Evolutionary conservation across 164 flowering plant genomes (phyloP).

Genomic region (Echeveria elegans): DNA sequence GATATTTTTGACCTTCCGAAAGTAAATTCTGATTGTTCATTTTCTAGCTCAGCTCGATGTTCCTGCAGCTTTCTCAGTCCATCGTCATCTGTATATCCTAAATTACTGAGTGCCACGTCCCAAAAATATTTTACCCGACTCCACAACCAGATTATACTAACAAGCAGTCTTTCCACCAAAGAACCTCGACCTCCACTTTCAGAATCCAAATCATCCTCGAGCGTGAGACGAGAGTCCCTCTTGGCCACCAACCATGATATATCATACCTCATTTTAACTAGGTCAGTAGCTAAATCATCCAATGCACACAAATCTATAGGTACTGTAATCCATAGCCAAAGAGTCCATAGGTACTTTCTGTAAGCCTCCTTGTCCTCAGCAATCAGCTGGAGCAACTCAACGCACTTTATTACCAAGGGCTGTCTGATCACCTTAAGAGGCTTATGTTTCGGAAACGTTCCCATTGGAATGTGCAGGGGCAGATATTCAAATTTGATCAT

Average conservation of each 20-base stretch:
- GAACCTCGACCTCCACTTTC: constrained; percentile 21
- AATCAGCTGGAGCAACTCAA: too few species aligned
- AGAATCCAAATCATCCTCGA: constrained; percentile 24
- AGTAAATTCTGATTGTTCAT: constrained; percentile 31
- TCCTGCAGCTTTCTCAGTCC: constrained; percentile 68
- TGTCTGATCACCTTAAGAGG: too few species aligned
- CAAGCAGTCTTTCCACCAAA: constrained; percentile 25
- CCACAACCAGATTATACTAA: constrained; percentile 23
- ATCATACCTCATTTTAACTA: constrained; percentile 68
- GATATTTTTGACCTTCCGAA: constrained; percentile 56
- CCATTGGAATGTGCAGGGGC: too few species aligned
- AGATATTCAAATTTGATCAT: too few species aligned
- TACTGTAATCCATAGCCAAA: constrained; percentile 60
- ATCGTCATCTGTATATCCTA: constrained; percentile 78
- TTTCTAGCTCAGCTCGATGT: constrained; percentile 62
- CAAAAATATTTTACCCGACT: constrained; percentile 30
- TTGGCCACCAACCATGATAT: constrained; percentile 72
- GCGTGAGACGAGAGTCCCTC: constrained; percentile 47
- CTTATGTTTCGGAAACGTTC: too few species aligned
- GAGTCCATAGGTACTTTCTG: too few species aligned
- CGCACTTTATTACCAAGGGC: too few species aligned
- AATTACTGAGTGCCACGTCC: constrained; percentile 22
- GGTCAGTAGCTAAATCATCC: constrained; percentile 66
- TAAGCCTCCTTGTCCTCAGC: too few species aligned
- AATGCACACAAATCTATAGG: constrained; percentile 92